These are phyloP conservation scores for Amyloporia xantha DNA, from an alignment of 768 basidiomycete species.

Conservation along the genomic window DNA sequence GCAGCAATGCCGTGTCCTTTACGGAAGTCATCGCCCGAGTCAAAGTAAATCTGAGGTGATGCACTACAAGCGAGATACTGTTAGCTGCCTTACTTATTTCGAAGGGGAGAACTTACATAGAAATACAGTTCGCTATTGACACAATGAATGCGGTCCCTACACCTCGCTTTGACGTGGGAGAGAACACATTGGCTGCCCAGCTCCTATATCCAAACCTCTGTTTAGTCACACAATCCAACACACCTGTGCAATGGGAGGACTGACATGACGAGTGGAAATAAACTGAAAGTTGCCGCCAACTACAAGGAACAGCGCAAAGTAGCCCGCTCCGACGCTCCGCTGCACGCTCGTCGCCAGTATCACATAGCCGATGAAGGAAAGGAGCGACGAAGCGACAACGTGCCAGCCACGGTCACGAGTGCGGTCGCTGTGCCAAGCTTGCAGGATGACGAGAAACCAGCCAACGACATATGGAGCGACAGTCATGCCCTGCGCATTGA, in stretches of 20 bases:
- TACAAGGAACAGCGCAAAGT: conserved; percentile 53
- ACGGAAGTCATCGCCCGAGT: conserved; percentile 41
- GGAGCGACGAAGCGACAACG: conserved; percentile 41
- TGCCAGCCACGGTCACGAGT: conserved; percentile 50
- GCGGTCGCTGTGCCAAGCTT: conserved; percentile 49
- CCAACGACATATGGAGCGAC: conserved; percentile 52
- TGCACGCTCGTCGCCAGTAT: conserved; percentile 46
- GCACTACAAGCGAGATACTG: conserved; percentile 28
- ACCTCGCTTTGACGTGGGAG: conserved; percentile 53
- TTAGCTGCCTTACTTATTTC: neutral
- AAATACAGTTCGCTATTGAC: conserved; percentile 51
- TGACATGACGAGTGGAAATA: conserved; percentile 55
- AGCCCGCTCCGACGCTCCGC: conserved; percentile 46
- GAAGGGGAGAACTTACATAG: conserved; percentile 50
- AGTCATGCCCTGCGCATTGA: conserved; percentile 52
- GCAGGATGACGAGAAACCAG: conserved; percentile 49
- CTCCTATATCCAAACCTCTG: conserved; percentile 31
- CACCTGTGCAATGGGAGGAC: conserved; percentile 15
- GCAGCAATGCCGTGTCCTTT: conserved; percentile 54
- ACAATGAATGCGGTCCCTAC: conserved; percentile 57
- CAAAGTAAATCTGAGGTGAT: conserved; percentile 52
- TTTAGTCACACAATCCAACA: neutral
- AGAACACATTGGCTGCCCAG: conserved; percentile 54
- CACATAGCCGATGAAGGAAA: conserved; percentile 46
- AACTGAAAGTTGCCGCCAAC: conserved; percentile 46